phyloP scores from a whole-genome alignment of 495 filamentous ascomycete genomes.

The Stereocaulon alpinum region DNA sequence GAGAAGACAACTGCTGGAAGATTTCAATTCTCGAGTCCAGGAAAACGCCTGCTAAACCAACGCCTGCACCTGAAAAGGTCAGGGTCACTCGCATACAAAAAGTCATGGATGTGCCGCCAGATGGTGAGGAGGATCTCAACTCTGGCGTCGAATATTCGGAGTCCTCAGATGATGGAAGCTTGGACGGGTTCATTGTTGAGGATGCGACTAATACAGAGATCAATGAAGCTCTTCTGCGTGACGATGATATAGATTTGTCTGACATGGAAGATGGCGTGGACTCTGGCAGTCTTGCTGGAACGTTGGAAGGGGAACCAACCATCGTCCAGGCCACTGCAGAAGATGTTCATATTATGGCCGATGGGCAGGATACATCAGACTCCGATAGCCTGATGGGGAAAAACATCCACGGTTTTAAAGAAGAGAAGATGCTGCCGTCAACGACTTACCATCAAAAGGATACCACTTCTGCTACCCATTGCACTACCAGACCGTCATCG shows the following conservation, averaged over 20 bases:
- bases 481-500: neutral
- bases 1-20: conserved; percentile 44
- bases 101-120: conserved; percentile 19
- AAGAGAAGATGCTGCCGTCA: neutral
- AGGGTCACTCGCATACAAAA: conserved; percentile 18
- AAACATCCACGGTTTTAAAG: neutral
- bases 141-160: conserved; percentile 23
- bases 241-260: conserved; percentile 24
- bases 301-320: neutral
- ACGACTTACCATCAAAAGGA: neutral
- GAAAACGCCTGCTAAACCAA: conserved; percentile 39
- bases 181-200: conserved; percentile 36
- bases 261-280: conserved; percentile 23
- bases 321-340: too few relatives aligned
- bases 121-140: conserved; percentile 35
- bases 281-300: neutral
- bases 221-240: conserved; percentile 7
- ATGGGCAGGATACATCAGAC: neutral
- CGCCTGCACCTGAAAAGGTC: conserved; percentile 23
- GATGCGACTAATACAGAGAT: conserved; percentile 26
- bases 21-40: conserved; percentile 40
- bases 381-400: neutral
- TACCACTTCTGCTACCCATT: neutral
- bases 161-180: conserved; percentile 26
- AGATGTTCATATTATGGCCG: neutral